Percentiles rank a stretch among this genome's conserved stretches.
Conservation (phyloP, 2,329 filamentous ascomycete genomes). For the Septoria linicola region DNA sequence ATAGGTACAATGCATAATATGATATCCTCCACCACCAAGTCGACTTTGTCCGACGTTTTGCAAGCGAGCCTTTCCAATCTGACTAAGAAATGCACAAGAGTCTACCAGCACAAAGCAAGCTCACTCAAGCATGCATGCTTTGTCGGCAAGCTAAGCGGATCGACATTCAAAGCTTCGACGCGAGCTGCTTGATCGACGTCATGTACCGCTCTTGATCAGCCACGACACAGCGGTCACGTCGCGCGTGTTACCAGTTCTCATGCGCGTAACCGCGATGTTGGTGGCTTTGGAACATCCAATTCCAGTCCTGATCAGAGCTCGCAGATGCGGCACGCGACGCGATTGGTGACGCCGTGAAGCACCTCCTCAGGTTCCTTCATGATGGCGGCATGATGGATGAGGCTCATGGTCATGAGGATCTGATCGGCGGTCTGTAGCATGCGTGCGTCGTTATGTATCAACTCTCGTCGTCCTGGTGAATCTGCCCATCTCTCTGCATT, state of each 20-base stretch:
- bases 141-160: slow-evolving; percentile 6
- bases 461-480: no score
- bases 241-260: no score
- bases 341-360: neutral
- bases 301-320: no score
- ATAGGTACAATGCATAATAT: neutral
- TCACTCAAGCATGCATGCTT: slow-evolving; percentile 8
- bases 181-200: slow-evolving; percentile 2
- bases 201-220: neutral
- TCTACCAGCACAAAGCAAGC: no score
- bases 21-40: no score
- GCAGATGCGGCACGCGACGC: neutral
- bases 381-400: slow-evolving; percentile 14
- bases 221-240: no score
- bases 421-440: neutral
- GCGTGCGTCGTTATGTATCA: no score
- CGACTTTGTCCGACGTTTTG: neutral
- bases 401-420: slow-evolving; percentile 5
- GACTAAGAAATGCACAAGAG: no score
- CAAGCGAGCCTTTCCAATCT: no score
- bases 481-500: neutral
- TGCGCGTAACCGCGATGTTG: no score
- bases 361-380: neutral
- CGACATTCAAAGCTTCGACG: slow-evolving; percentile 4
- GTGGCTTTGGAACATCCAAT: no score